A percentile compares a stretch with the other conserved stretches of the same genome.
Conservation (phyloP, 148 eudicot species). For the Chenopodium suecicum region DNA sequence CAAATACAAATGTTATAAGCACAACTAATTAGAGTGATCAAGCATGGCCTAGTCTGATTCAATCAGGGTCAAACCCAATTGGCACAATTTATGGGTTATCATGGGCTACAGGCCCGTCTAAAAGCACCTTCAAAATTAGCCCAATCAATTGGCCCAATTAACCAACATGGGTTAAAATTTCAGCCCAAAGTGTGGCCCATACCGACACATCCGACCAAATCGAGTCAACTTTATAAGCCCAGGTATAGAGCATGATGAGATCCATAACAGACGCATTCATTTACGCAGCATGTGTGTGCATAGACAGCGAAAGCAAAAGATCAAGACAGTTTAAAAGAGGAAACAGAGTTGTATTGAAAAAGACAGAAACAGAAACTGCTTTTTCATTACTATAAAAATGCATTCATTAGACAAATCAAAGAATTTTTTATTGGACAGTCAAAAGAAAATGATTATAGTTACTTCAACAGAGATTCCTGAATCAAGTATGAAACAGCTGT, state of each 20-base stretch:
- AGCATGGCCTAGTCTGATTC: background rate
- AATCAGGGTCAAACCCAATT: background rate
- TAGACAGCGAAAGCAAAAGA: background rate
- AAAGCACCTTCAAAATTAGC: too few relatives aligned
- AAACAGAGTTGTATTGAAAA: too few relatives aligned
- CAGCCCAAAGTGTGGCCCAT: background rate
- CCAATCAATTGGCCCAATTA: too few relatives aligned
- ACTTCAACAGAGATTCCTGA: background rate
- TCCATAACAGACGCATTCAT: background rate
- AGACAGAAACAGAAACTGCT: background rate
- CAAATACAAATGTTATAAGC: too few relatives aligned
- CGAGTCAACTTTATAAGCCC: background rate
- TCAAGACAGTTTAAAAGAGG: background rate
- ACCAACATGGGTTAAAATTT: background rate
- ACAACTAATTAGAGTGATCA: too few relatives aligned
- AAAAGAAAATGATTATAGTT: background rate
- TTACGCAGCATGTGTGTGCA: background rate
- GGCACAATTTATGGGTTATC: too few relatives aligned
- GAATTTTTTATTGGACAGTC: background rate
- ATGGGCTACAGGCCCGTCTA: too few relatives aligned
- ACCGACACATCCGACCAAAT: background rate
- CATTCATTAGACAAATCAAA: background rate
- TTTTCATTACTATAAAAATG: background rate
- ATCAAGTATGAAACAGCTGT: conserved; percentile 8
- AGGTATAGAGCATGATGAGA: background rate